Conservation (phyloP, 2,329 filamentous ascomycete species). For the Aspergillus sp. region DNA sequence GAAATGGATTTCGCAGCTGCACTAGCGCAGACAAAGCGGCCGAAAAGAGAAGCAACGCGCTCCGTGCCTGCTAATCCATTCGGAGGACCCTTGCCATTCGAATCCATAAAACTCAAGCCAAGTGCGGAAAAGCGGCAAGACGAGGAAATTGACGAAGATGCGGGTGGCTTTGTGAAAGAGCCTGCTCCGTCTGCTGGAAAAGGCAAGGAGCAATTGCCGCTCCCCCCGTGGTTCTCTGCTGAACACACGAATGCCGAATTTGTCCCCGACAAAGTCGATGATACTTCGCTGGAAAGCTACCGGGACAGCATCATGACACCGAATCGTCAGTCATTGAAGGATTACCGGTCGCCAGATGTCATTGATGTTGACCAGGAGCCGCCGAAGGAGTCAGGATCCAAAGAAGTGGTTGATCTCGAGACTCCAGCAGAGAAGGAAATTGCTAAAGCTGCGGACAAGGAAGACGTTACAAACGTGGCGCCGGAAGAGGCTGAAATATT, state of each 20-base stretch:
- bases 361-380: constrained; percentile 34
- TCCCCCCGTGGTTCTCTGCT: constrained; percentile 44
- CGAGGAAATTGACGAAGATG: constrained; percentile 47
- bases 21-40: constrained; percentile 62
- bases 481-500: neutral
- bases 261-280: constrained; percentile 19
- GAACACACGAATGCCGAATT: constrained; percentile 27
- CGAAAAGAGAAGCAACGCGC: constrained; percentile 44
- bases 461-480: neutral
- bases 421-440: constrained; percentile 8
- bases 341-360: constrained; percentile 28
- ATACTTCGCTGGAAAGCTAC: constrained; percentile 18
- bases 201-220: constrained; percentile 23
- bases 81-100: constrained; percentile 80
- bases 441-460: neutral
- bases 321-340: constrained; percentile 22
- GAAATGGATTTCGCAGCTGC: constrained; percentile 70
- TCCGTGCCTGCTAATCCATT: constrained; percentile 51
- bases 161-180: constrained; percentile 61
- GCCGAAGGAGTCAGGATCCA: constrained; percentile 6
- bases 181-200: constrained; percentile 14
- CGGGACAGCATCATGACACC: constrained; percentile 12
- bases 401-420: constrained; percentile 27
- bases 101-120: constrained; percentile 65
- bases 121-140: constrained; percentile 35